A percentile compares a stretch with the other conserved stretches of the same genome.
These are phyloP conservation scores for Solanum ossicruentum DNA, from an alignment of 257 asterid species.

Conservation along the genomic window DNA sequence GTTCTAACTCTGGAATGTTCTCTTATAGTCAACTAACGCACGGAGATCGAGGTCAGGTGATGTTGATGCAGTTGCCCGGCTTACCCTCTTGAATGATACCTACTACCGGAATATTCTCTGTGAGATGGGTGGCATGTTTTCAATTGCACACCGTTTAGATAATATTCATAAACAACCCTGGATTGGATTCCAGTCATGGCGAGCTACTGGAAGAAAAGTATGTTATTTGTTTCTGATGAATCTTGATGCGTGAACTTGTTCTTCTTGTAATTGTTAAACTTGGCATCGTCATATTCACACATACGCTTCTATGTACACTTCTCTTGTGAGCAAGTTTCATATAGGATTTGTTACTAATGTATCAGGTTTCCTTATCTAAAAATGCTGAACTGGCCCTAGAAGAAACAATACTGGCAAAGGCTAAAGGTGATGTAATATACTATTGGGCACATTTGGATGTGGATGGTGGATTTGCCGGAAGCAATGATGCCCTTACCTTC, in stretches of 20 bases:
- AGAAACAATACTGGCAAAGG: conserved; percentile 49
- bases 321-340: neutral
- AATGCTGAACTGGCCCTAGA: conserved; percentile 72
- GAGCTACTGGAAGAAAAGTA: conserved; percentile 85
- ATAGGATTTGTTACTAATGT: neutral
- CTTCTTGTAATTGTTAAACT: neutral
- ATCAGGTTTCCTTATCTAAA: conserved; percentile 70
- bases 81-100: conserved; percentile 71
- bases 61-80: conserved; percentile 86
- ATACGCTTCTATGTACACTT: neutral
- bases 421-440: conserved; percentile 76
- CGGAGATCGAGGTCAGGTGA: conserved; percentile 84
- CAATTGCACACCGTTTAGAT: conserved; percentile 76
- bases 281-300: neutral
- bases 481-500: conserved; percentile 60
- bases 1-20: conserved; percentile 8
- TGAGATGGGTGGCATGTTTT: conserved; percentile 93
- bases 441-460: conserved; percentile 69
- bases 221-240: neutral
- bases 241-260: neutral
- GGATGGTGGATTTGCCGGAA: conserved; percentile 58
- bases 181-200: conserved; percentile 99
- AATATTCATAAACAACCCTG: conserved; percentile 92
- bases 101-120: conserved; percentile 72
- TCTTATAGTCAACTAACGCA: conserved; percentile 47